Evolutionary conservation across 306 rosid species (phyloP), one percentile per base, ranked within the genome.

Genomic region (Casuarina glauca): DNA sequence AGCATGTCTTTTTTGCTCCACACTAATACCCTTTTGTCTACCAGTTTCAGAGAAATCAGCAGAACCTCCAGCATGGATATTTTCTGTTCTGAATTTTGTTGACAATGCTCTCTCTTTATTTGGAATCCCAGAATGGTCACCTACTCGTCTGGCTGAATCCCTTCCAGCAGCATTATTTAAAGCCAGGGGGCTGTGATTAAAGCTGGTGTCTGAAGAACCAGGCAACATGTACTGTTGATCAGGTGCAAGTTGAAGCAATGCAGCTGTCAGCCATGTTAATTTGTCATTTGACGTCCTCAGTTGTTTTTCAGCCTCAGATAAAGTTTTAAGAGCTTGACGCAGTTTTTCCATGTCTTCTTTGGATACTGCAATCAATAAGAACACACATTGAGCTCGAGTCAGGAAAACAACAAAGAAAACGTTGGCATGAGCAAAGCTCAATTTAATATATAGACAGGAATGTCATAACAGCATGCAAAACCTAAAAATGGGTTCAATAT

Each of bases 291-390:
- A 93, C 90, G 82, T 90, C 85, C 99, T 87, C 82, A 96, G 80
- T 81, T 96, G 99, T 84, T 96, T 96, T 83, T 96, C 99, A 73
- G 98, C 96, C 84, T 96, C 99, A 0, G 99, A 96, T 76, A 96
- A 84, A 54, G 97, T 90, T 87, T 86, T 96, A 83, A 96, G 87
- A 80, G 99, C 99, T 83, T 90, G 99, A 62, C 98, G 97, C 75
- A 96, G 89, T 88, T 89, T 96, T 79, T 96, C 99, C 99, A 96
- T 93, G 76, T 96, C 97, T 78, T 90, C 97, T 88, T 96, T 93
- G 41, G 90, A 84, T 79, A 93, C 99, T 96, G 85, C 78, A 76
- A 81, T 51, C 64, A 54, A 69, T 49, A n/a, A 45, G 11, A 44
- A 48, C 70, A 60, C 48, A 8, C 26, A 70, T 48, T 70, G 52